Conservation (phyloP, 2,329 filamentous ascomycete genomes). For the Penicillium hordei region DNA sequence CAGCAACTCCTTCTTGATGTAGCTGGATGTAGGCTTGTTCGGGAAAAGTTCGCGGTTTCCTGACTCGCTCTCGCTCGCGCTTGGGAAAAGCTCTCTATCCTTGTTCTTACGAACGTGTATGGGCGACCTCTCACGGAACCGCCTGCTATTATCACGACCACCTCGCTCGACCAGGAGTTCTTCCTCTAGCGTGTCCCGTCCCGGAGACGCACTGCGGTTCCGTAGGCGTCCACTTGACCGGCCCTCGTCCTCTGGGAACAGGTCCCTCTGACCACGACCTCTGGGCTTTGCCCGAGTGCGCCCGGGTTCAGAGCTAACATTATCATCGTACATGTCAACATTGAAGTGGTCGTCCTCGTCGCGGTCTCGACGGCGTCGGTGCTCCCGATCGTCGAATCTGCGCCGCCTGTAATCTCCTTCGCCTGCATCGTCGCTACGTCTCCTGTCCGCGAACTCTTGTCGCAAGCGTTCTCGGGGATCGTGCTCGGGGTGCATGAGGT, state of each 20-base stretch:
- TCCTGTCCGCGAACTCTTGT: conserved; percentile 51
- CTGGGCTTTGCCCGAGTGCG: conserved; percentile 33
- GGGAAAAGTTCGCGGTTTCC: conserved; percentile 51
- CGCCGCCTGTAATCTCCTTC: conserved; percentile 49
- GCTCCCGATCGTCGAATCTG: conserved; percentile 63
- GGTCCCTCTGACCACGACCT: conserved; percentile 33
- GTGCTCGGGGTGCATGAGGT: conserved; percentile 85
- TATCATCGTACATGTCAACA: conserved; percentile 81
- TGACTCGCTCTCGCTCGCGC: conserved; percentile 27
- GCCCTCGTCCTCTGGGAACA: conserved; percentile 41
- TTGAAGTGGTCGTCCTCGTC: conserved; percentile 64
- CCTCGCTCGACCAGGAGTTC: conserved; percentile 35
- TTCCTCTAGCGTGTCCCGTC: conserved; percentile 51
- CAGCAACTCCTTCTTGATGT: conserved; percentile 59
- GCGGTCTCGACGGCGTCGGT: conserved; percentile 41
- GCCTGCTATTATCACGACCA: conserved; percentile 39
- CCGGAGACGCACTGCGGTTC: conserved; percentile 62
- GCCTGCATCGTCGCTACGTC: conserved; percentile 39
- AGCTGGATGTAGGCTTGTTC: conserved; percentile 43
- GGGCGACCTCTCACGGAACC: conserved; percentile 47
- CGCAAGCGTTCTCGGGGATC: conserved; percentile 74
- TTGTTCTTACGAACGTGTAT: conserved; percentile 38
- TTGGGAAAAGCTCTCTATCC: conserved; percentile 62
- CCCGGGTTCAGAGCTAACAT: conserved; percentile 26
- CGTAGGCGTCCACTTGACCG: conserved; percentile 51